A percentile compares a stretch with the other conserved stretches of the same genome.
Evolutionary conservation across 768 basidiomycete species (phyloP).

Genomic region (Baorangia bicolor): DNA sequence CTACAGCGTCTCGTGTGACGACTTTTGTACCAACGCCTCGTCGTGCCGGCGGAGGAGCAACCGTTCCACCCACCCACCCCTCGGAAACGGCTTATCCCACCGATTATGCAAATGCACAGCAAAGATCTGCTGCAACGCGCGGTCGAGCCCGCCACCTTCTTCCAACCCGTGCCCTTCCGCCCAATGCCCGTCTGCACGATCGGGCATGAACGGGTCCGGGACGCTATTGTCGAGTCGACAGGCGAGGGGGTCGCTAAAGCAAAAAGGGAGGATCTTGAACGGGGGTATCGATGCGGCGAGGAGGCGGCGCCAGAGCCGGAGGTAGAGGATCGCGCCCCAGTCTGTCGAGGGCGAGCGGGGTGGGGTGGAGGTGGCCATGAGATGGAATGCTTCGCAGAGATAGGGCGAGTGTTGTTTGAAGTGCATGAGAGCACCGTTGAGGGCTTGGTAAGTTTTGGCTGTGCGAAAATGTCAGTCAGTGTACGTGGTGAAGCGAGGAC

Average conservation of each 20-base stretch:
- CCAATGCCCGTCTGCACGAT: slow-evolving; percentile 56
- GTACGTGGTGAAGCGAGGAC: neutral
- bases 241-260: slow-evolving; percentile 88
- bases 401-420: slow-evolving; percentile 90
- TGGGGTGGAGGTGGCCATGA: slow-evolving; percentile 74
- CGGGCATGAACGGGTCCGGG: slow-evolving; percentile 82
- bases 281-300: slow-evolving; percentile 71
- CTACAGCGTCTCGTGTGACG: neutral
- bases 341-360: slow-evolving; percentile 83
- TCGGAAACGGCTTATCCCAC: slow-evolving; percentile 85
- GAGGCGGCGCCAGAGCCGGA: slow-evolving; percentile 86
- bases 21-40: slow-evolving; percentile 19
- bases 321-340: slow-evolving; percentile 92
- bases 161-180: slow-evolving; percentile 51
- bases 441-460: slow-evolving; percentile 73
- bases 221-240: slow-evolving; percentile 89
- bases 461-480: slow-evolving; percentile 10
- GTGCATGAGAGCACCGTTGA: slow-evolving; percentile 95
- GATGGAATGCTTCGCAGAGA: slow-evolving; percentile 93
- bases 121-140: slow-evolving; percentile 70
- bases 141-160: slow-evolving; percentile 62
- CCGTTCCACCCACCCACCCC: slow-evolving; percentile 82
- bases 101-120: slow-evolving; percentile 93
- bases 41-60: slow-evolving; percentile 69
- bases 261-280: slow-evolving; percentile 92